Evolutionary conservation across 139 green algal species (phyloP).

Genomic region (Picochlorum sp.): DNA sequence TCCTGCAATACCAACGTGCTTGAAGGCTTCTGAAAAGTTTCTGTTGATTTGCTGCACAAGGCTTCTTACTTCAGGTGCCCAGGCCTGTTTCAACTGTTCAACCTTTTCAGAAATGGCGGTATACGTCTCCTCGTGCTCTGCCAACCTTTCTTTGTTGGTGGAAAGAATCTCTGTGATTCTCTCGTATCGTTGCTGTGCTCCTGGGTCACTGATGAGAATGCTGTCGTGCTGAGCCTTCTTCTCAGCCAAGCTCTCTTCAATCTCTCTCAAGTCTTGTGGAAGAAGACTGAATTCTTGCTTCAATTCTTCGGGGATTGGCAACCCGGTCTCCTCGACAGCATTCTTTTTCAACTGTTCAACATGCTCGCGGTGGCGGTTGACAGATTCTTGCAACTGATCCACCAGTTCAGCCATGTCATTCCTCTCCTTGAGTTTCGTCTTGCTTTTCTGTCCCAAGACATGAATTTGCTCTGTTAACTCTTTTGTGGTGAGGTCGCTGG

Average conservation of each 20-base stretch:
- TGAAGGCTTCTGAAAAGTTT: slow-evolving; percentile 71
- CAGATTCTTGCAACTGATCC: neutral
- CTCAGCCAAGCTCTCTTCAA: neutral
- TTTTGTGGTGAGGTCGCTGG: neutral
- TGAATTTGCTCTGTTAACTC: slow-evolving; percentile 13
- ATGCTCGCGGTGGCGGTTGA: slow-evolving; percentile 11
- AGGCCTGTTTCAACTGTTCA: slow-evolving; percentile 41
- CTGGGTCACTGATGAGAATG: slow-evolving; percentile 65
- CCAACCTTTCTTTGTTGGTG: slow-evolving; percentile 5
- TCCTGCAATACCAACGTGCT: slow-evolving; percentile 59
- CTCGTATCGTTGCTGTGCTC: slow-evolving; percentile 51
- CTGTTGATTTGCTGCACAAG: slow-evolving; percentile 64
- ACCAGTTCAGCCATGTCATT: slow-evolving; percentile 6
- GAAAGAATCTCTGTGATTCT: slow-evolving; percentile 6
- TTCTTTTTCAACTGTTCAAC: slow-evolving; percentile 4
- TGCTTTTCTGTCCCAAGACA: neutral
- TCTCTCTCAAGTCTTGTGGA: neutral
- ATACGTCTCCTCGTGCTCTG: slow-evolving; percentile 9
- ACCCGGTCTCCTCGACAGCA: slow-evolving; percentile 7
- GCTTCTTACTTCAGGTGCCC: slow-evolving; percentile 68
- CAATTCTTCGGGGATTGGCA: slow-evolving; percentile 1
- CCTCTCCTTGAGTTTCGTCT: neutral
- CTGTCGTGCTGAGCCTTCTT: slow-evolving; percentile 33
- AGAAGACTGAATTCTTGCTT: neutral
- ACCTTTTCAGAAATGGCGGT: slow-evolving; percentile 16